phyloP scores from a whole-genome alignment of 371 early-diverging fungal species.

The Mortierella sp. region DNA sequence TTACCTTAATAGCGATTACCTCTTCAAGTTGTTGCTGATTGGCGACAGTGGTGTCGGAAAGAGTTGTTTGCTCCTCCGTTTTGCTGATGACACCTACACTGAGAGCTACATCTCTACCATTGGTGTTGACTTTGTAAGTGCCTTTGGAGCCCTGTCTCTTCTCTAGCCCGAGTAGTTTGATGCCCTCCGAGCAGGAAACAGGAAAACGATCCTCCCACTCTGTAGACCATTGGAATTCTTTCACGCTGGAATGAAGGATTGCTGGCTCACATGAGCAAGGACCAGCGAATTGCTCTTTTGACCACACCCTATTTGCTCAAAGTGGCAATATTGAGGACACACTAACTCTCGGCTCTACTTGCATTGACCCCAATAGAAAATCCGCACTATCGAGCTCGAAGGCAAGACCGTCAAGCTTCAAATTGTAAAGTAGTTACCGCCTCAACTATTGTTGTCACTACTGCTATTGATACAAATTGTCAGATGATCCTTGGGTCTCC shows the following conservation, averaged over 20 bases:
- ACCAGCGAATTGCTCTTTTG: background rate
- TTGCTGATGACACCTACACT: constrained; percentile 99
- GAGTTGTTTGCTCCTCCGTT: constrained; percentile 97
- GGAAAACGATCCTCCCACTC: background rate
- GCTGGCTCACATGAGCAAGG: constrained; percentile 1
- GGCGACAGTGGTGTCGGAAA: constrained; percentile 99
- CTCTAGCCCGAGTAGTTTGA: background rate
- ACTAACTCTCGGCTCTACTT: background rate
- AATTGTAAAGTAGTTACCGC: constrained; percentile 78
- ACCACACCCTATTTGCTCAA: background rate
- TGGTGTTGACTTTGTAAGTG: constrained; percentile 95
- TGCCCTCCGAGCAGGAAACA: background rate
- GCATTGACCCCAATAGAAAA: constrained; percentile 79
- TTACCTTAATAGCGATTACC: constrained; percentile 82
- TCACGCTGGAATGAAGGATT: too few relatives aligned
- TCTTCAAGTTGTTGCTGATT: constrained; percentile 99
- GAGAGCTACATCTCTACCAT: constrained; percentile 99
- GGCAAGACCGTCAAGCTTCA: constrained; percentile 99
- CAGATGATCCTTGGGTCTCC: constrained; percentile 1
- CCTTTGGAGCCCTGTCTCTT: background rate
- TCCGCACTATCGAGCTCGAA: constrained; percentile 98
- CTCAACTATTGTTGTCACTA: background rate
- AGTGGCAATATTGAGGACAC: background rate
- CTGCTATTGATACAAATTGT: background rate
- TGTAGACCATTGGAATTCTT: too few relatives aligned